phyloP scores from a whole-genome alignment of 305 asterid species.

The Fraxinus albicans region DNA sequence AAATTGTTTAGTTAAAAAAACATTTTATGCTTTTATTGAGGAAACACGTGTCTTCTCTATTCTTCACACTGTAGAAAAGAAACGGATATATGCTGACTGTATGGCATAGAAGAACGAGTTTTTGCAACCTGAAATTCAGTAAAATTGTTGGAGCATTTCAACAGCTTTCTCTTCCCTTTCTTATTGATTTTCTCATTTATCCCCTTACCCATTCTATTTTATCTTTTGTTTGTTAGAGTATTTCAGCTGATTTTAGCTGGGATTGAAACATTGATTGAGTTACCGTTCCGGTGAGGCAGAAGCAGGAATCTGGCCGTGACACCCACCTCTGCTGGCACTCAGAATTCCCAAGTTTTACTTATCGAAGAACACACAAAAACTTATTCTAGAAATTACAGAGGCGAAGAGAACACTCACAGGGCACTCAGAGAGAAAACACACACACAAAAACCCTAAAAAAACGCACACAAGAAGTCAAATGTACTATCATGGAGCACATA shows the following conservation, averaged over 20 bases:
- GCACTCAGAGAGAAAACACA: not conserved
- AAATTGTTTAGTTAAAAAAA: no score
- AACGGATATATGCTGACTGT: not conserved
- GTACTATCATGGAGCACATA: conserved; percentile 2
- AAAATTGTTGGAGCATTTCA: not conserved
- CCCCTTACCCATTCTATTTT: not conserved
- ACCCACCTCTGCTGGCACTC: conserved; percentile 1
- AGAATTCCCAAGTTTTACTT: not conserved
- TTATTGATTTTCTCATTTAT: not conserved
- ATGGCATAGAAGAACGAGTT: not conserved
- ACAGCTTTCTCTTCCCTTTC: not conserved
- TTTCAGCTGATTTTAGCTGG: no score
- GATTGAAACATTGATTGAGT: no score
- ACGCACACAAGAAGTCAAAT: not conserved
- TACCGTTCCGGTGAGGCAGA: no score
- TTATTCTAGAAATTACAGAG: not conserved
- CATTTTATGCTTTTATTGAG: not conserved
- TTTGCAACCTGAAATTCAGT: not conserved
- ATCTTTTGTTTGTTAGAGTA: no score
- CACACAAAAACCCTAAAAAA: not conserved
- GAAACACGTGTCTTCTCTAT: not conserved
- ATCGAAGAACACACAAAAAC: not conserved
- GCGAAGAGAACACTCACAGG: not conserved
- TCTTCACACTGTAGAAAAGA: not conserved
- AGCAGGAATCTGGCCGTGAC: no score